phyloP scores from a whole-genome alignment of 2,329 filamentous ascomycete genomes.

The Ustulina deusta region DNA sequence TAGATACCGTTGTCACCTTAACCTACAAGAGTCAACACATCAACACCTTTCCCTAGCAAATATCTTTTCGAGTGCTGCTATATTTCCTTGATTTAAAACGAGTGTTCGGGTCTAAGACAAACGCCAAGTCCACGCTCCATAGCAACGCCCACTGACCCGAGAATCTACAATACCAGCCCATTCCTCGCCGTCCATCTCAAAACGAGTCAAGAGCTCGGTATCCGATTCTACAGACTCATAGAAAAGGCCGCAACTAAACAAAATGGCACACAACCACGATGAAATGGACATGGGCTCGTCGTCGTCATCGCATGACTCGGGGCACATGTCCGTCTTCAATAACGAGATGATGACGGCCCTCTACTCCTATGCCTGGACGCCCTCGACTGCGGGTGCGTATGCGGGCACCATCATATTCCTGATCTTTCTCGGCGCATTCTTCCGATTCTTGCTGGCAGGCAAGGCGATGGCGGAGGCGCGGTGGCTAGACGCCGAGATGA shows the following conservation, averaged over 20 bases:
- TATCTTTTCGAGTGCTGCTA: neutral
- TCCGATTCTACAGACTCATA: neutral
- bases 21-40: too few species aligned
- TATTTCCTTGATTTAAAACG: too few species aligned
- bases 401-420: slow-evolving; percentile 94
- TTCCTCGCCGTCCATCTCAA: neutral
- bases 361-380: slow-evolving; percentile 78
- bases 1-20: neutral
- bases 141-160: neutral
- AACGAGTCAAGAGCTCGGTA: neutral
- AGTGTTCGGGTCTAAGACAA: neutral
- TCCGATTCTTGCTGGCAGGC: slow-evolving; percentile 77
- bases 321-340: slow-evolving; percentile 69
- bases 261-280: slow-evolving; percentile 32
- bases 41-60: neutral
- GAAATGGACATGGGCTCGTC: slow-evolving; percentile 48
- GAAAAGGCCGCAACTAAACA: slow-evolving; percentile 10
- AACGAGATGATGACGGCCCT: slow-evolving; percentile 62
- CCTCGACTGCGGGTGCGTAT: slow-evolving; percentile 76
- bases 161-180: neutral
- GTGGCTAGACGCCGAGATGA: slow-evolving; percentile 78
- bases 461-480: slow-evolving; percentile 72
- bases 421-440: slow-evolving; percentile 77
- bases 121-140: neutral
- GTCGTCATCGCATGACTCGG: slow-evolving; percentile 35